A percentile compares a stretch with the other conserved stretches of the same genome.
Evolutionary conservation across 192 early-diverging fungal genomes (phyloP).

Genomic region (Podila clonocystis): DNA sequence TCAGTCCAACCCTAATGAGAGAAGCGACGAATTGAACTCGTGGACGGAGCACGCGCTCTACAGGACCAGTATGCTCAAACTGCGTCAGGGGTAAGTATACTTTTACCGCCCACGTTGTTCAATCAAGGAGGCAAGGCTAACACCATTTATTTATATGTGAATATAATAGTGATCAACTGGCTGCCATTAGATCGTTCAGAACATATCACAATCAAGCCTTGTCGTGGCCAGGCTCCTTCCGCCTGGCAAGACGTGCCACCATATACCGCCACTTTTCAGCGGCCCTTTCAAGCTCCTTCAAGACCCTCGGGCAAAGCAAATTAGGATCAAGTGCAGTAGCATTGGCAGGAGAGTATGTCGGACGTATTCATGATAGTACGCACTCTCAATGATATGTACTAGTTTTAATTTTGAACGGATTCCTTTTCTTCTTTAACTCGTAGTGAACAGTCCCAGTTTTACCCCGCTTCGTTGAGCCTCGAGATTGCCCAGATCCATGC

Average conservation of each 20-base stretch:
- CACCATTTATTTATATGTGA: background rate
- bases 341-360: constrained; percentile 6
- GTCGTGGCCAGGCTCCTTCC: constrained; percentile 18
- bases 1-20: constrained; percentile 54
- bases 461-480: constrained; percentile 51
- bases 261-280: constrained; percentile 28
- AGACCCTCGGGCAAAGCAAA: constrained; percentile 3
- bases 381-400: too few relatives aligned
- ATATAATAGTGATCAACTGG: constrained; percentile 18
- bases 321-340: background rate
- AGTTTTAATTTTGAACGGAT: too few relatives aligned
- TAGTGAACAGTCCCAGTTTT: constrained; percentile 39
- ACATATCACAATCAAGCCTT: constrained; percentile 19
- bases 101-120: too few relatives aligned
- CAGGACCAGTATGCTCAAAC: constrained; percentile 65
- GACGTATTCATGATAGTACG: background rate
- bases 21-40: constrained; percentile 64
- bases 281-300: constrained; percentile 21
- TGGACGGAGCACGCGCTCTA: constrained; percentile 82
- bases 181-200: constrained; percentile 25
- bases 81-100: constrained; percentile 49
- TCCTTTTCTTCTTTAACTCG: background rate
- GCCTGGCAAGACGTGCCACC: constrained; percentile 18
- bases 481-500: constrained; percentile 65
- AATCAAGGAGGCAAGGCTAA: background rate